Evolutionary conservation across 257 asterid genomes (phyloP), one percentile per base, ranked within the genome.

Genomic region (Lavandula angustifolia): DNA sequence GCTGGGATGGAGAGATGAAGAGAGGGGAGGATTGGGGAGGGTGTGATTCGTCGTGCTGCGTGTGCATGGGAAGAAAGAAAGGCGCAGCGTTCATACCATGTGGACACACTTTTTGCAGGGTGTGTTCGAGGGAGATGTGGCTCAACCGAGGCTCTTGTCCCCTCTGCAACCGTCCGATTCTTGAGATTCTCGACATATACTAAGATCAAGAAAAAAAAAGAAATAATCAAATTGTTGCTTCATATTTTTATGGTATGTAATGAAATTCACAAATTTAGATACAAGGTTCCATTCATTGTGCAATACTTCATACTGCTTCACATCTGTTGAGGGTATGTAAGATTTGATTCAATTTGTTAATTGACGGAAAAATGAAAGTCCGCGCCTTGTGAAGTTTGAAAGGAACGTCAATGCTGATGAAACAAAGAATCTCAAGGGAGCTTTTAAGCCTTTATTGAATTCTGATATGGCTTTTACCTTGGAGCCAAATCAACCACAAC

Each of bases 51-150:
- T 48, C 81, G 87, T 87, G 98, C 74, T 92, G 98, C 82, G 96
- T 89, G 87, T 92, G 97, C 87, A 82, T 92, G 96, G 91, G 85
- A 73, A 85, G 96, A 78, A 87, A 78, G 53, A 92, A 80, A 52
- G 96, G 88, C 0, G 98, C 97, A 40, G 97, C 98, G 3, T 87
- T 92, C 76, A 89, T 92, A 62, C 98, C 98, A 64, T 92, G 98
- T 79, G 98, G 98, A 5, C 98, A 92, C 80, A 87, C 97, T 35
- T 92, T 84, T 76, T 92, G 98, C 75, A 79, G 97, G 58, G 89
- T 84, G 75, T 92, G 98, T 73, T 82, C 96, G n/a, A 82, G 97
- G 54, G 97, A 92, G 77, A 0, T 89, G 75, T 80, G 98, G 96
- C 40, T 84, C 70, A 89, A 79, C 67, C 96, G 98, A 84, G 97